phyloP scores from a whole-genome alignment of 73 alveolate species.

The Loxodes magnus region DNA sequence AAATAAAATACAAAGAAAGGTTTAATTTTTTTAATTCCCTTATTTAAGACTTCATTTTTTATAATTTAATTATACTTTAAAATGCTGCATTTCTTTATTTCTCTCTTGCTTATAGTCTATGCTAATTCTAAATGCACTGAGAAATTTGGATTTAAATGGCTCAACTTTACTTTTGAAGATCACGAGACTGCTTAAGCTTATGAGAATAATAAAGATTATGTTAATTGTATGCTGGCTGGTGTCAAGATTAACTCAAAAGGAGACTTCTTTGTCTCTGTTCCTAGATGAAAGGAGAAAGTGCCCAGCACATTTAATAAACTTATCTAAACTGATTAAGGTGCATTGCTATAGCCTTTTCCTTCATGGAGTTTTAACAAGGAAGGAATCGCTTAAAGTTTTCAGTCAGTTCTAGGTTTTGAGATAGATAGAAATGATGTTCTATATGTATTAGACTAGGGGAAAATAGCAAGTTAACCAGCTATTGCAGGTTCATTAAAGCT shows the following conservation, averaged over 20 bases:
- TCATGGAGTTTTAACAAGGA: conserved; percentile 21
- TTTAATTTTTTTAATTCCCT: no score
- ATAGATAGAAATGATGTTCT: conserved; percentile 32
- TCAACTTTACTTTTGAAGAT: not conserved
- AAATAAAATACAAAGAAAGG: no score
- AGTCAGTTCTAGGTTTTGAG: conserved; percentile 53
- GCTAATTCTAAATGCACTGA: no score
- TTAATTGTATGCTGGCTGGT: conserved; percentile 53
- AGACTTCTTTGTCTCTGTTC: conserved; percentile 38
- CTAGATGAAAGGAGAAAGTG: conserved; percentile 40
- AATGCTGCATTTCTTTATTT: no score
- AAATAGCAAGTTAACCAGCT: conserved; percentile 7
- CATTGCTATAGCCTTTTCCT: conserved; percentile 46
- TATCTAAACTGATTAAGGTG: not conserved
- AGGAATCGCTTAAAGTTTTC: not conserved
- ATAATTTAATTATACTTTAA: no score
- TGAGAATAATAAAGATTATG: not conserved
- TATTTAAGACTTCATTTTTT: no score
- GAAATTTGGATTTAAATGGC: no score
- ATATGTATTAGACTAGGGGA: conserved; percentile 50
- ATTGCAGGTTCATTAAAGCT: conserved; percentile 18
- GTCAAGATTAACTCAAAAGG: conserved; percentile 39
- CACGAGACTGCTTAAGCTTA: not conserved
- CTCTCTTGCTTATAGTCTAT: no score
- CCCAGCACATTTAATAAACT: conserved; percentile 25